Evolutionary conservation across 176 grass and related monocot species (phyloP), one percentile per base, ranked within the genome.

Genomic region (Rhynchospora breviuscula): DNA sequence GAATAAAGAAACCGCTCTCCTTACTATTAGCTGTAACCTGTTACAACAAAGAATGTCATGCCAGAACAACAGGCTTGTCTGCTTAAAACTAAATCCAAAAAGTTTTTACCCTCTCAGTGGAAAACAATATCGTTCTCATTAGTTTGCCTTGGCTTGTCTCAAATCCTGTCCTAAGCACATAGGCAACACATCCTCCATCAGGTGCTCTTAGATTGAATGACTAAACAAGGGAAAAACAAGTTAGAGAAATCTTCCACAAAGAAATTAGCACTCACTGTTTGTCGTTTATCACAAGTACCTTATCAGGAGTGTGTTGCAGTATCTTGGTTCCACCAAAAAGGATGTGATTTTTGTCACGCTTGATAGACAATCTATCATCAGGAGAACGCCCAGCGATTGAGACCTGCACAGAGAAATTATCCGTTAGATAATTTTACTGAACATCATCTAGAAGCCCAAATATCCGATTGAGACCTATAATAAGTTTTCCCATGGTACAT

Each of bases 71-170:
- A 67, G 60, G 59, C 77, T 23, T 35, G 85, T 57, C 68, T 65
- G 23, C 58, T 31, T n/a, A 19, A 22, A 83, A 31, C 29, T 83
- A 75, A 63, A 81, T 78, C 22, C 86, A 51, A 52, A 64, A 51
- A 48, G 29, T 72, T 69, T 45, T 90, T 99, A 99, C 96, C 88
- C 96, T 95, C 67, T 99, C 96, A 70, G 96, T 99, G 58, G 96
- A 99, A 91, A 99, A 99, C 84, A 99, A 90, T 43, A 99, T 99
- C 47, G 96, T 99, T 89, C 96, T 84, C 96, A 99, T 99, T 86
- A 99, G 85, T 85, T 99, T 99, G 59, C 96, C 96, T 88, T 99
- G 96, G 78, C 93, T 99, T 68, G 96, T 99, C 93, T 99, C 96
- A 85, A 99, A 99, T 88, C 96, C 96, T 74, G 96, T 99, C 68